Evolutionary conservation across 2,329 filamentous ascomycete genomes (phyloP).

Genomic region (Phialophora chinensis): DNA sequence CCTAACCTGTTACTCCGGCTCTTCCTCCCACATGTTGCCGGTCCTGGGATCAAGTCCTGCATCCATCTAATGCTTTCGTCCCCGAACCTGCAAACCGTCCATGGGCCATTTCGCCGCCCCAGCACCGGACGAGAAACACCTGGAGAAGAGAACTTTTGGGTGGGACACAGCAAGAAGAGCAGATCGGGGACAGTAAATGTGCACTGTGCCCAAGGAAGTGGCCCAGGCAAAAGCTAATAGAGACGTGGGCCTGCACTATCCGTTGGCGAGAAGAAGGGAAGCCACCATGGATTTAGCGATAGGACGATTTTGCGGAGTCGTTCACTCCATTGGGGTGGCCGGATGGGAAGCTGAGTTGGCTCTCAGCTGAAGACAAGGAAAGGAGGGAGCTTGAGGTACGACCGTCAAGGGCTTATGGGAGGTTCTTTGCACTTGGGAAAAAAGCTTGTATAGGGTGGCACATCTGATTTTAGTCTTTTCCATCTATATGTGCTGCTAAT

Average conservation of each 20-base stretch:
- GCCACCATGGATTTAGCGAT: background rate
- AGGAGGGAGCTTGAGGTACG: background rate
- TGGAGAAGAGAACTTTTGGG: background rate
- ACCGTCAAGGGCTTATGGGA: background rate
- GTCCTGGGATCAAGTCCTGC: background rate
- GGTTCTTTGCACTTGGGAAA: background rate
- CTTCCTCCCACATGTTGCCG: background rate
- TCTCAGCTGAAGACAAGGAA: background rate
- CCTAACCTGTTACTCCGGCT: background rate
- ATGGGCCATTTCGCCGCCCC: background rate
- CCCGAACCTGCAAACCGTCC: background rate
- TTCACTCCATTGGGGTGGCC: background rate
- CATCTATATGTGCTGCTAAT: background rate
- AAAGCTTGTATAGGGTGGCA: slow-evolving; percentile 8
- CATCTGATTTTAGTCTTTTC: background rate
- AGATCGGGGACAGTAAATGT: background rate
- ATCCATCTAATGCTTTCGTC: background rate
- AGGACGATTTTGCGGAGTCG: background rate
- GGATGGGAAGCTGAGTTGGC: background rate
- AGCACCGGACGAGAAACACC: background rate
- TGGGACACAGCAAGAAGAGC: background rate
- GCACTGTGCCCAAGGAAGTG: background rate
- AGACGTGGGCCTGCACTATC: background rate
- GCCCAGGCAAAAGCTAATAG: background rate
- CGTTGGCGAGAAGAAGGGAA: background rate